Conservation (phyloP, 1,139 yeast genomes). For the Pneumocystis murina region DNA sequence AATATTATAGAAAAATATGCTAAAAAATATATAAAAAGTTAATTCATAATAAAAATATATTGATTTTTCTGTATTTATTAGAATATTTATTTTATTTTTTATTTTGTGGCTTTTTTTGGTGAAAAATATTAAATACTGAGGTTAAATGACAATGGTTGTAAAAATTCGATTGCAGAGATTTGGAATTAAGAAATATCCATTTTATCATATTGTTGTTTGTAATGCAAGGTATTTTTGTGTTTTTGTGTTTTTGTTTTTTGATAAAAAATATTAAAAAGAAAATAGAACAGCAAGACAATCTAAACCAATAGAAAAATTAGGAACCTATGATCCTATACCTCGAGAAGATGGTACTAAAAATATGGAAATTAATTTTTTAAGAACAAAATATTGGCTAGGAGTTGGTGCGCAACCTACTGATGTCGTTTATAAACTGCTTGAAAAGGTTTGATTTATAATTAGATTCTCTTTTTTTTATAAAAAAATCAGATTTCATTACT, state of each 20-base stretch:
- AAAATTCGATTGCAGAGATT: slow-evolving; percentile 82
- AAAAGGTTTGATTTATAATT: slow-evolving; percentile 31
- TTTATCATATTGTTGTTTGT: slow-evolving; percentile 83
- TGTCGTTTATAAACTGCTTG: slow-evolving; percentile 59
- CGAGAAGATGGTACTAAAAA: slow-evolving; percentile 56
- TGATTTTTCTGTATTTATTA: background rate
- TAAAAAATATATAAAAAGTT: too few relatives aligned
- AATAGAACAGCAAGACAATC: slow-evolving; percentile 52
- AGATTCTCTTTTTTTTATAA: background rate
- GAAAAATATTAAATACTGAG: background rate
- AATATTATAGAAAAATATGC: too few relatives aligned
- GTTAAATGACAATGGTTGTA: slow-evolving; percentile 23
- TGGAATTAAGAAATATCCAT: slow-evolving; percentile 77
- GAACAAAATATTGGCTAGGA: slow-evolving; percentile 96
- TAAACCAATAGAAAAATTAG: slow-evolving; percentile 86
- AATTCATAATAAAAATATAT: too few relatives aligned
- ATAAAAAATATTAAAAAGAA: background rate
- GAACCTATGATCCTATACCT: slow-evolving; percentile 82
- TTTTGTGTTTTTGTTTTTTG: too few relatives aligned
- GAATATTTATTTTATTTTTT: background rate
- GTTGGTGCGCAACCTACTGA: slow-evolving; percentile 97
- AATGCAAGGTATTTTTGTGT: slow-evolving; percentile 31
- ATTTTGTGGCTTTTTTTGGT: background rate
- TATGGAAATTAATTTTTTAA: slow-evolving; percentile 65
- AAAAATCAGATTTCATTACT: background rate